Base-by-base conservation (phyloP, 805 yeast genomes). In the Yamadazyma endophytica region DNA sequence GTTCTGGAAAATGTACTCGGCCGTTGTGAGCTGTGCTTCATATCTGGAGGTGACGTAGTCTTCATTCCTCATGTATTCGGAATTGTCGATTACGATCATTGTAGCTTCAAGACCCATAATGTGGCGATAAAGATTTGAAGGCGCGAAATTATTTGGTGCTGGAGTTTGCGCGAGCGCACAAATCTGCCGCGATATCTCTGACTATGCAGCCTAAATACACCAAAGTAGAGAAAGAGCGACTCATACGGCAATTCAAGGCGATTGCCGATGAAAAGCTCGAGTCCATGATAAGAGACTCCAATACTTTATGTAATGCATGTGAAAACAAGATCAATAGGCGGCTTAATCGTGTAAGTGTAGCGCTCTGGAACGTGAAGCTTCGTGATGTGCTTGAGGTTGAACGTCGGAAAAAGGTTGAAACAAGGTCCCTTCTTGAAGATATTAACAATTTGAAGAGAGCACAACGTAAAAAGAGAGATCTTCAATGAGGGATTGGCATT, bases 51-150 rank as follows among this genome's bases (percentile, higher is more conserved):
- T 78, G 21, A 84, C 73, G 51, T 81, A 92, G 58, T 92, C 98
- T 19, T 97, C 98, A 55, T 92, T 92, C 50, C 98, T 74, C 77
- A 89, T 84, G 59, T 73, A 90, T 64, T 92, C 98, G 31, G 96
- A 87, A 70, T 88, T 90, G 68, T 92, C 99, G 52, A 92, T 75
- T 51, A 88, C 86, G 41, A 92, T 75, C 83, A 92, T 89, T 11
- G 96, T 84, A 42, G 97, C 97, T 64, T 92, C 98, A 50, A 89
- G 74, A 42, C 82, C 96, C 97, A 88, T 88, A 33, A 52, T 70
- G 43, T 13, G 3, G 15, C 16, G 25, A 23, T 17, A 15, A 18
- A 29, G n/a, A 5, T 13, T 20, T 9, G 13, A 23, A 24, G n/a
- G n/a, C n/a, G n/a, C n/a, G n/a, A n/a, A n/a, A n/a, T n/a, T n/a